Conservation (phyloP, 169 alveolate genomes). For the Babesia microti region DNA sequence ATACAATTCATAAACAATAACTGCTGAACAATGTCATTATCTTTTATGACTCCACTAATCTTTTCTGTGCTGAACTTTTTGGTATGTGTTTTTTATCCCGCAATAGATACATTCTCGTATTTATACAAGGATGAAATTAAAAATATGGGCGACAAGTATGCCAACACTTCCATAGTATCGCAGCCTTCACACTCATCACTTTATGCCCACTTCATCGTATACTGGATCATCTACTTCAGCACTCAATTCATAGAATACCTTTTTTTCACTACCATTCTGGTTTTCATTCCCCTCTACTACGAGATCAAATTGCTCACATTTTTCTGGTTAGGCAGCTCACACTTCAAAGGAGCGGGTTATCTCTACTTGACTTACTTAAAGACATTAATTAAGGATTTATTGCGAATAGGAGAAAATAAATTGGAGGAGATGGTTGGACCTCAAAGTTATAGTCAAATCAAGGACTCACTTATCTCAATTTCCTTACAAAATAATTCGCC, state of each 20-base stretch:
- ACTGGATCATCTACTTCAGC: constrained; percentile 53
- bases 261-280: constrained; percentile 18
- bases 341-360: constrained; percentile 65
- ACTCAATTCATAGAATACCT: constrained; percentile 34
- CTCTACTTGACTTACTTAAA: constrained; percentile 29
- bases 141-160: constrained; percentile 2
- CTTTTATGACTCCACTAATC: constrained; percentile 15
- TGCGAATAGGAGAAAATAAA: too few species aligned
- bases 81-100: constrained; percentile 45
- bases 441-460: too few species aligned
- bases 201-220: constrained; percentile 47
- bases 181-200: constrained; percentile 15
- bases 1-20: too few species aligned
- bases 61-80: constrained; percentile 23
- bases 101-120: constrained; percentile 22
- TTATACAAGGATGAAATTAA: constrained; percentile 7
- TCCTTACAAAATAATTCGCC: too few species aligned
- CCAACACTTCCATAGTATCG: constrained; percentile 1
- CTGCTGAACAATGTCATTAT: constrained; percentile 32
- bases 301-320: constrained; percentile 50
- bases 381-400: too few species aligned
- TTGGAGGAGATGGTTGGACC: too few species aligned
- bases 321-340: constrained; percentile 57
- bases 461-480: too few species aligned
- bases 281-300: constrained; percentile 47